phyloP scores from a whole-genome alignment of 2,329 filamentous ascomycete genomes.

The Hypoxylon sp. region DNA sequence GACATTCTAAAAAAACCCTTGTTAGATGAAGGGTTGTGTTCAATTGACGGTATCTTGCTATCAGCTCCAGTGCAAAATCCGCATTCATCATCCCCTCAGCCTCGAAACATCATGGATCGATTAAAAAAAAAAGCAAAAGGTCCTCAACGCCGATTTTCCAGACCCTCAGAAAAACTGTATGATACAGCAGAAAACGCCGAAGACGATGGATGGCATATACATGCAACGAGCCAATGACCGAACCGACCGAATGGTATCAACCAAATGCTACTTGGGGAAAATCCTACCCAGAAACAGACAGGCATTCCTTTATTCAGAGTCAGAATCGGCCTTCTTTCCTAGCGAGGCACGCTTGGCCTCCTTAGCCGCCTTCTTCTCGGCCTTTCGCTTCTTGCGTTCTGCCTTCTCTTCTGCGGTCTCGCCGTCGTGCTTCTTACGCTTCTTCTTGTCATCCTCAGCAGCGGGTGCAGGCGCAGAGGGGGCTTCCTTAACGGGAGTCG shows the following conservation, averaged over 20 bases:
- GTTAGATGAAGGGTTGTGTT: slow-evolving; percentile 31
- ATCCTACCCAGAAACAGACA: slow-evolving; percentile 16
- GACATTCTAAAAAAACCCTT: not conserved
- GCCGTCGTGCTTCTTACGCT: slow-evolving; percentile 85
- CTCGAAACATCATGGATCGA: slow-evolving; percentile 30
- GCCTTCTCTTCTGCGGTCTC: slow-evolving; percentile 79
- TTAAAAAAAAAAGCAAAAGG: slow-evolving; percentile 35
- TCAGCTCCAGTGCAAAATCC: slow-evolving; percentile 35
- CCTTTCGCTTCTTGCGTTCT: slow-evolving; percentile 72
- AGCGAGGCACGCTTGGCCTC: slow-evolving; percentile 69
- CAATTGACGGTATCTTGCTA: slow-evolving; percentile 38
- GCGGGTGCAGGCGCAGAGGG: slow-evolving; percentile 59
- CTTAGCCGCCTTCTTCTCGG: slow-evolving; percentile 72
- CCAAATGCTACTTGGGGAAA: slow-evolving; percentile 45
- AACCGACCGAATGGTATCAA: slow-evolving; percentile 49
- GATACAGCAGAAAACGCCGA: slow-evolving; percentile 52
- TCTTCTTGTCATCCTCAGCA: slow-evolving; percentile 78
- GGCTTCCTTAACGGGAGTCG: slow-evolving; percentile 59
- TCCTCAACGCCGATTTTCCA: slow-evolving; percentile 53
- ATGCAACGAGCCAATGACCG: slow-evolving; percentile 34
- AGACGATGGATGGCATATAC: slow-evolving; percentile 41
- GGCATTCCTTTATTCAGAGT: slow-evolving; percentile 63
- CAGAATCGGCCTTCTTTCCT: slow-evolving; percentile 67
- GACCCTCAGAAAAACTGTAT: slow-evolving; percentile 48
- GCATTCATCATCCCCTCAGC: slow-evolving; percentile 28